Percentiles rank a stretch among this genome's conserved stretches.
Conservation (phyloP, 2,329 filamentous ascomycete genomes). For the Stachybotrys chlorohalonatus region DNA sequence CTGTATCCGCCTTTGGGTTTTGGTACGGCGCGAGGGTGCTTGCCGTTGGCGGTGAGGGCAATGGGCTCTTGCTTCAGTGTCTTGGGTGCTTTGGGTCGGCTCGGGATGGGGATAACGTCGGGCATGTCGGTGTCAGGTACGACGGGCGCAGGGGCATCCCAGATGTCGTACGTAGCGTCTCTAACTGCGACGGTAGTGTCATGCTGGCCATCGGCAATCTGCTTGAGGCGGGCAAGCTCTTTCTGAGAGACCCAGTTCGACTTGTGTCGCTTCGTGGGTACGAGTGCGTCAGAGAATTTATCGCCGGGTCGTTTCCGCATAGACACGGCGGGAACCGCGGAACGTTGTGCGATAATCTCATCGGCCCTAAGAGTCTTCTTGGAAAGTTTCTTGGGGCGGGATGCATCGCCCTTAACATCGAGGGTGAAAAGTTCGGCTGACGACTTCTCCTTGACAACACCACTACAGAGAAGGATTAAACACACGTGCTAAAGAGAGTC, state of each 20-base stretch:
- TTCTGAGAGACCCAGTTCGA: slow-evolving; percentile 75
- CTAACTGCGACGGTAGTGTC: slow-evolving; percentile 43
- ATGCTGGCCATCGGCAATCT: slow-evolving; percentile 67
- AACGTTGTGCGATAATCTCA: slow-evolving; percentile 81
- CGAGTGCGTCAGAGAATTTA: slow-evolving; percentile 63
- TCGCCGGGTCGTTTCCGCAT: slow-evolving; percentile 66
- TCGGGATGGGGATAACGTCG: slow-evolving; percentile 55
- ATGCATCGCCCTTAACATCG: slow-evolving; percentile 63
- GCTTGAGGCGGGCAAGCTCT: slow-evolving; percentile 69
- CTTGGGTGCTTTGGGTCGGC: slow-evolving; percentile 60
- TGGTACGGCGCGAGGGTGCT: slow-evolving; percentile 66
- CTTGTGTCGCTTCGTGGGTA: slow-evolving; percentile 66
- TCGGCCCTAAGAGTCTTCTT: slow-evolving; percentile 80
- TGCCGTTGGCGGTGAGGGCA: slow-evolving; percentile 75
- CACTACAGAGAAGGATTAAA: slow-evolving; percentile 41
- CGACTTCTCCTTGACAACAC: slow-evolving; percentile 73
- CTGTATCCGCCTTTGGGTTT: slow-evolving; percentile 76
- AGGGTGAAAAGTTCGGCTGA: slow-evolving; percentile 79
- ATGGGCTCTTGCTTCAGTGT: slow-evolving; percentile 71
- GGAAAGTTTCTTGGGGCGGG: slow-evolving; percentile 54
- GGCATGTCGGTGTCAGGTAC: slow-evolving; percentile 28
- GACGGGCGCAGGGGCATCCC: slow-evolving; percentile 42
- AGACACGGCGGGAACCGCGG: slow-evolving; percentile 69
- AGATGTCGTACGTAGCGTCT: slow-evolving; percentile 71
- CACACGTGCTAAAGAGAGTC: background rate